Evolutionary conservation across 768 basidiomycete species (phyloP).

Genomic region (Sutorius australiensis): DNA sequence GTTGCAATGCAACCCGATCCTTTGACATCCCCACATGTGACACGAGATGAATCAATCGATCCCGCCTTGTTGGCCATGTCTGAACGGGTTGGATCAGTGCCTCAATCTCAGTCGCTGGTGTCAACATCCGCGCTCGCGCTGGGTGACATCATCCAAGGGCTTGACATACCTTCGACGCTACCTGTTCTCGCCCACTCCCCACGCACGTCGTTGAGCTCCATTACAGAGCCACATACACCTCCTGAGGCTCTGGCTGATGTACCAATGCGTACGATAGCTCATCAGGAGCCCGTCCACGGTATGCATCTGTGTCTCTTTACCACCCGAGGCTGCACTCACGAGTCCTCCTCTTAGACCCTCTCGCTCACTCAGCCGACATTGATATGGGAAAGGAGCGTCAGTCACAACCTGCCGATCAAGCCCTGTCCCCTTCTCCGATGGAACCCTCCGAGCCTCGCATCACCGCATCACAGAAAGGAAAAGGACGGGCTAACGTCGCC

Average conservation of each 20-base stretch:
- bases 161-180: conserved; percentile 6
- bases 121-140: background rate
- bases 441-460: background rate
- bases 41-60: conserved; percentile 29
- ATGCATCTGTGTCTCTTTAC: background rate
- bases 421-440: background rate
- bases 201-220: conserved; percentile 31
- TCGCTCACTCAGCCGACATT: background rate
- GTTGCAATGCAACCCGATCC: background rate
- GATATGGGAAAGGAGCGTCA: background rate
- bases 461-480: conserved; percentile 15
- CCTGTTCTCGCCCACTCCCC: conserved; percentile 28
- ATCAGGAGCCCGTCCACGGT: conserved; percentile 11
- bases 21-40: background rate
- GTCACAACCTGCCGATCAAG: background rate
- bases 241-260: conserved; percentile 15
- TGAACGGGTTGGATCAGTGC: conserved; percentile 2
- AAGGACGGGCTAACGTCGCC: conserved; percentile 4
- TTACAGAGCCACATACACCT: conserved; percentile 27
- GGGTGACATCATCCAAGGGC: background rate
- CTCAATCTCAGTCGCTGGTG: conserved; percentile 1
- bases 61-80: conserved; percentile 32
- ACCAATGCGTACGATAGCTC: background rate
- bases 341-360: conserved; percentile 4
- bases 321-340: conserved; percentile 1